Evolutionary conservation across 2,329 filamentous ascomycete genomes (phyloP), one percentile per base, ranked within the genome.

Genomic region (Acrodontium crateriforme): DNA sequence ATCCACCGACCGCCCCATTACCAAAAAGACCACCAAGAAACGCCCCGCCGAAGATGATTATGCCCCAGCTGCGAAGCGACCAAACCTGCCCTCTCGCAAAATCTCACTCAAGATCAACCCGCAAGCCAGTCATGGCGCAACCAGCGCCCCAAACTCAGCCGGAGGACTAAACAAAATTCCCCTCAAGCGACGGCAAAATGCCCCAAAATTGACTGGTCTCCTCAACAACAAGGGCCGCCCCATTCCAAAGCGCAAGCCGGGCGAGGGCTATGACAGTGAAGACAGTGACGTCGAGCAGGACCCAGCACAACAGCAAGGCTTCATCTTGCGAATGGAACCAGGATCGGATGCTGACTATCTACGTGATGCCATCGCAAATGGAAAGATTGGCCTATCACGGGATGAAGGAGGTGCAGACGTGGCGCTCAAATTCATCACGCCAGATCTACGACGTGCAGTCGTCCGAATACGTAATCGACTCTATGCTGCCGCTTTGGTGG

Each of bases 181-280:
- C 20, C 25, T 32, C 22, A 20, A 10, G 11, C 10, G 18, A 7
- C 21, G 17, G 19, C 25, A 27, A 16, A 16, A 18, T 16, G 28
- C 25, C 9, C 16, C 24, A n/a, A 24, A 23, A 11, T n/a, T 23
- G 24, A 28, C 25, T 28, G 19, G n/a, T 24, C 12, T 37, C 16
- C 24, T 32, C 25, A 36, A 18, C 10, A n/a, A 11, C 19, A 29
- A 50, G 43, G 18, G 23, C 27, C n/a, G 25, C 26, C 18, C 24
- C 17, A 10, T 19, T 27, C 77, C 80, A 5, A 62, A 69, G 17
- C 70, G 81, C 38, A 74, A 74, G 4, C 69, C 72, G 1, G 89
- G 89, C 28, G 83, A 92, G 31, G 89, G 87, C 6, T 98, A 95
- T 55, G 89, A 98, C 52, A 94, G 85, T 3, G 89, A 95, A 54